These are phyloP conservation scores for Rhizomucor miehei DNA, from an alignment of 371 early-diverging fungal species.

Conservation along the genomic window DNA sequence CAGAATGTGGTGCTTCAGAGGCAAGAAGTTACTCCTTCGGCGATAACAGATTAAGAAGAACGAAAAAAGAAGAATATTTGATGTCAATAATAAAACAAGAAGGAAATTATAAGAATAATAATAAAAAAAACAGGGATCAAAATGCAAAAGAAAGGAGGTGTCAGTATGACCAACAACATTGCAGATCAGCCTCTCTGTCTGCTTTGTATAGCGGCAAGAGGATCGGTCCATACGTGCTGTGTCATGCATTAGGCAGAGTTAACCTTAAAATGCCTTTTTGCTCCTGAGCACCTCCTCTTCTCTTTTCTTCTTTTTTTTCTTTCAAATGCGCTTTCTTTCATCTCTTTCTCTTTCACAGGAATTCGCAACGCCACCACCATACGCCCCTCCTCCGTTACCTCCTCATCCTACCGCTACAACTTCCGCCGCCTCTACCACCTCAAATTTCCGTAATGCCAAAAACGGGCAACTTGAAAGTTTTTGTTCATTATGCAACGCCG, in stretches of 20 bases:
- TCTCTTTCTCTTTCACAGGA: background rate
- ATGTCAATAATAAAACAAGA: too few relatives aligned
- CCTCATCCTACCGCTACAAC: too few relatives aligned
- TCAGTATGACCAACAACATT: background rate
- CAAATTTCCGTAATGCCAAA: constrained; percentile 6
- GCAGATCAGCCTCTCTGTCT: too few relatives aligned
- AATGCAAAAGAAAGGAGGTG: background rate
- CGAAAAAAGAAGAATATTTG: too few relatives aligned
- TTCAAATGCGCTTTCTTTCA: background rate
- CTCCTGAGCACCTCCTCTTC: background rate
- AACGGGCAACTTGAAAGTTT: constrained; percentile 2
- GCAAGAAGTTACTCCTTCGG: too few relatives aligned
- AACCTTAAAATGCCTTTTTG: too few relatives aligned
- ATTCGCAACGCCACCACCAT: constrained; percentile 12
- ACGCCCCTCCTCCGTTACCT: background rate
- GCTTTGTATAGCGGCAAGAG: background rate
- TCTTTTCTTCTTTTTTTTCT: background rate
- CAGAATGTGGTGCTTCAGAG: too few relatives aligned
- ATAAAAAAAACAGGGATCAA: background rate
- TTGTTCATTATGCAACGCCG: constrained; percentile 8
- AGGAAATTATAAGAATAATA: background rate
- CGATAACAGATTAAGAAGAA: too few relatives aligned
- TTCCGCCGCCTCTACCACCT: background rate
- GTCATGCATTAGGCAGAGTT: too few relatives aligned
- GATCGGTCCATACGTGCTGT: too few relatives aligned